These are phyloP conservation scores for Mycena albidolilacea DNA, from an alignment of 768 basidiomycete genomes.

Conservation along the genomic window DNA sequence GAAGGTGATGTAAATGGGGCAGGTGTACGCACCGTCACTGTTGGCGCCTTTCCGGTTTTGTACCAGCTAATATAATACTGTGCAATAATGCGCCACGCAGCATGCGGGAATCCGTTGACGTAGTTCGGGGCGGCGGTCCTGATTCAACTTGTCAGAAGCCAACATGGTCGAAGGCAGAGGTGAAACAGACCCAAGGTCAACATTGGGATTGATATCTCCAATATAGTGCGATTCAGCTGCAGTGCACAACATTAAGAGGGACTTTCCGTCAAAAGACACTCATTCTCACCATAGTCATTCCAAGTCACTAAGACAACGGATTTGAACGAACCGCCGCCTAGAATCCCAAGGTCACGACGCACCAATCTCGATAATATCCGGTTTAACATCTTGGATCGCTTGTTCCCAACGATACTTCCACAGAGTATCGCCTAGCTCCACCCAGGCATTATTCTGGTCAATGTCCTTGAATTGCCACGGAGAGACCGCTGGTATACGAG, in stretches of 20 bases:
- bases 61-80: conserved; percentile 46
- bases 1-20: too few relatives aligned
- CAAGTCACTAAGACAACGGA: conserved; percentile 30
- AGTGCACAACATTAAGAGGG: background rate
- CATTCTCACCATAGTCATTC: conserved; percentile 42
- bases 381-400: conserved; percentile 44
- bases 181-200: conserved; percentile 37
- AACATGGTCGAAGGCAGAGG: background rate
- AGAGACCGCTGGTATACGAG: conserved; percentile 40
- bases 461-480: conserved; percentile 48
- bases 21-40: too few relatives aligned
- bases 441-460: conserved; percentile 42
- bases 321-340: background rate
- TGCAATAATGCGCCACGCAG: conserved; percentile 44
- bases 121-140: conserved; percentile 43
- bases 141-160: too few relatives aligned
- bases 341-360: background rate
- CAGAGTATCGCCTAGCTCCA: conserved; percentile 44
- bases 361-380: conserved; percentile 46
- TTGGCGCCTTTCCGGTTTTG: conserved; percentile 34
- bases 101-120: conserved; percentile 44
- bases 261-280: background rate
- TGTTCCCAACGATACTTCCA: conserved; percentile 49
- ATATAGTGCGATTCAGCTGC: conserved; percentile 60
- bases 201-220: conserved; percentile 46